These are phyloP conservation scores for Solioccasus polychromus DNA, from an alignment of 768 basidiomycete species.

Conservation along the genomic window DNA sequence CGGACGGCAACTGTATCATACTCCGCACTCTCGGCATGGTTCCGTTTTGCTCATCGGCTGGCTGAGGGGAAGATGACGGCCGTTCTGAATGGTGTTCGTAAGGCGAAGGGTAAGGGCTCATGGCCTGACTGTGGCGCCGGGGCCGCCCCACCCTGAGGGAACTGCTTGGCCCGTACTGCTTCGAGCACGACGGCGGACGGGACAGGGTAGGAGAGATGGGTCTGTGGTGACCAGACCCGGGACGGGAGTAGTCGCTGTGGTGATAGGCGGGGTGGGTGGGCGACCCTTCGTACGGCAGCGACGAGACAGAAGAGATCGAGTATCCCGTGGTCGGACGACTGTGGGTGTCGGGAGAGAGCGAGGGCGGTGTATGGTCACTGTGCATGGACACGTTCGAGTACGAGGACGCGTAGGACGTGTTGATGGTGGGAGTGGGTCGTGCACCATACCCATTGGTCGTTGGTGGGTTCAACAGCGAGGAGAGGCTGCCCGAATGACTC, in stretches of 20 bases:
- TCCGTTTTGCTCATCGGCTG: conserved; percentile 45
- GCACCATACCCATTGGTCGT: conserved; percentile 39
- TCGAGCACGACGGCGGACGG: conserved; percentile 68
- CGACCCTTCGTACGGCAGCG: conserved; percentile 66
- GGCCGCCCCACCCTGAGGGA: conserved; percentile 69
- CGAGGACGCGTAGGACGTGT: conserved; percentile 63
- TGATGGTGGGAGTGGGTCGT: conserved; percentile 67
- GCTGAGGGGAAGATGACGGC: conserved; percentile 70
- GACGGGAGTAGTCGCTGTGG: conserved; percentile 62
- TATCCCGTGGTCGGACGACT: conserved; percentile 85
- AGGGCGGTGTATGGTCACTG: conserved; percentile 65
- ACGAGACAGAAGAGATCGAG: conserved; percentile 80
- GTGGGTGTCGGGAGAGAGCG: conserved; percentile 64
- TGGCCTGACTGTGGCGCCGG: conserved; percentile 80
- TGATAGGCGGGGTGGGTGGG: conserved; percentile 38
- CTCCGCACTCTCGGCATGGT: conserved; percentile 73
- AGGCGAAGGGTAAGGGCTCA: conserved; percentile 84
- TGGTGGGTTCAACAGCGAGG: conserved; percentile 74
- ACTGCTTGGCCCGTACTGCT: conserved; percentile 44
- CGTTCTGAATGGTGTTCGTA: conserved; percentile 70
- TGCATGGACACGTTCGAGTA: conserved; percentile 71
- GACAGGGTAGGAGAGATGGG: conserved; percentile 59
- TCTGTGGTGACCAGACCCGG: conserved; percentile 70
- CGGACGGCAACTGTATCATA: conserved; percentile 78
- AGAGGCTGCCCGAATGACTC: conserved; percentile 69